Base-by-base conservation (phyloP, 2,329 filamentous ascomycete genomes). In the Aspergillus udagawae region DNA sequence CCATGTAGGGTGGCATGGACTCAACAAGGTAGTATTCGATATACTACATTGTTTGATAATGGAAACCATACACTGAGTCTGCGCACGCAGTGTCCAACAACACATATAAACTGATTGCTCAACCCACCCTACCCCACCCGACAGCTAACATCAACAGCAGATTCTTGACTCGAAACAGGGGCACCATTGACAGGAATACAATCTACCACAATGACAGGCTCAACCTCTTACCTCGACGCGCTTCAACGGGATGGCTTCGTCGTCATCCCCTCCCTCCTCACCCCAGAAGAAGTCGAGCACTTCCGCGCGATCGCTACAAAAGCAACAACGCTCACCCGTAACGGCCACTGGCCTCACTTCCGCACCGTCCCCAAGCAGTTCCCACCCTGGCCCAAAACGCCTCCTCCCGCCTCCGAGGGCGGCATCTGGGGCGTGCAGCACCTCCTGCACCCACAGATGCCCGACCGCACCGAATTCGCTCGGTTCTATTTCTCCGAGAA, bases 391-490 rank as follows among this genome's bases (percentile, higher is more conserved):
- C 79, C 83, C 4, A 79, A 79, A n/a, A 78, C 80, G 51, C 77
- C 80, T 1, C 77, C 79, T 0, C 74, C 77, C 1, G 72, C 73
- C 41, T 70, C 70, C 0, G 73, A 78, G 51, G 75, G 80, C 52
- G 90, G 90, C 21, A 95, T 96, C 73, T 96, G 91, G 92, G 91
- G 91, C 61, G 88, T 95, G 2, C 91, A 96, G 79, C 89, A 92
- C 73, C 82, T 96, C 4, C 80, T 96, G 67, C 87, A 92, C 72
- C 91, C 91, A 0, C 78, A 81, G 1, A 83, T 93, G 64, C 82
- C 85, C 0, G 82, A 83, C 54, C 80, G 83, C 58, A 73, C 79
- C 2, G 70, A 80, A 3, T 95, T 92, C 73, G 82, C 86, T 4
- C 71, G 78, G 52, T 79, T 83, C 56, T 96, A 96, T 76, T 96